Evolutionary conservation across 2,329 filamentous ascomycete species (phyloP).

Genomic region (Alternaria novae-zelandiae): DNA sequence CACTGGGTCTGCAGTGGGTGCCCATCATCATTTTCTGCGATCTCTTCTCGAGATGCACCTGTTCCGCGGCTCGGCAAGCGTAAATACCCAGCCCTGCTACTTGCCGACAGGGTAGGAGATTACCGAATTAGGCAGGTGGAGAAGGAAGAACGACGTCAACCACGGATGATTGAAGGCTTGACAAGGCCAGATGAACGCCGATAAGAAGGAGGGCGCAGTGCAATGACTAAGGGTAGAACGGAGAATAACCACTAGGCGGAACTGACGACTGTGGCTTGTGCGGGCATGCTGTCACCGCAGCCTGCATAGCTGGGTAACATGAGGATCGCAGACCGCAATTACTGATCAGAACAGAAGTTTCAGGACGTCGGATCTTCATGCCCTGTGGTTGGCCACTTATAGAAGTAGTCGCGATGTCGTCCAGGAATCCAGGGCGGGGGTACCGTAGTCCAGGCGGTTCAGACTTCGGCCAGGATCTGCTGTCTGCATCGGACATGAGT

Average conservation of each 20-base stretch:
- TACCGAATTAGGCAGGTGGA: constrained; percentile 38
- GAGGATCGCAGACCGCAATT: neutral
- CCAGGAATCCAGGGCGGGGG: neutral
- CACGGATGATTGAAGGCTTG: neutral
- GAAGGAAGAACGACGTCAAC: constrained; percentile 2
- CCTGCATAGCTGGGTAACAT: neutral
- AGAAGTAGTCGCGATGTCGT: neutral
- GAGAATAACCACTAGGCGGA: neutral
- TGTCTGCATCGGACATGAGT: neutral
- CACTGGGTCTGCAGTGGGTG: constrained; percentile 5
- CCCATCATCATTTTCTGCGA: constrained; percentile 14
- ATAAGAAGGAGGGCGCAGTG: neutral
- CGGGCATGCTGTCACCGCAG: neutral
- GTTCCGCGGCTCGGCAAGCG: constrained; percentile 34
- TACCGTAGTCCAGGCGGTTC: neutral
- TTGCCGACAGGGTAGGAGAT: constrained; percentile 29
- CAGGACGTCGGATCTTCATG: neutral
- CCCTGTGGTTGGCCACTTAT: neutral
- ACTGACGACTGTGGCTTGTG: neutral
- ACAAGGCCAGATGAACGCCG: neutral
- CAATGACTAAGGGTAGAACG: neutral
- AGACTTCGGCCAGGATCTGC: neutral
- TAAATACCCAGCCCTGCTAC: constrained; percentile 20
- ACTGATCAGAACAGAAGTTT: neutral
- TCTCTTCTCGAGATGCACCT: constrained; percentile 10